Evolutionary conservation across 2,329 filamentous ascomycete genomes (phyloP).

Genomic region (Alternaria brassicicola): DNA sequence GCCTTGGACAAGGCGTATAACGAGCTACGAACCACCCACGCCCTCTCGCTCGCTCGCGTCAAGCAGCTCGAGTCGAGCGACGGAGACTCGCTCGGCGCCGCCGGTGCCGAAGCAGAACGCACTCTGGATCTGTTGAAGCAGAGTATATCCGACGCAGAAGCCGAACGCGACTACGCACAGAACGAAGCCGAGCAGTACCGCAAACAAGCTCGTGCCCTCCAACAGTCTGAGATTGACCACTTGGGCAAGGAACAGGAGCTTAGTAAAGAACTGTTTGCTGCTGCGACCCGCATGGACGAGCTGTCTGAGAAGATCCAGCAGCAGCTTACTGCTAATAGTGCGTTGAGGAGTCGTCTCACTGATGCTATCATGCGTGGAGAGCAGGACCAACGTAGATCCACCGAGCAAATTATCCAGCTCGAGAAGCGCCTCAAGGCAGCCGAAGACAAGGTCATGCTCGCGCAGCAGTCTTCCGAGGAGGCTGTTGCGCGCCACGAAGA

Average conservation of each 20-base stretch:
- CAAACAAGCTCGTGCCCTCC: conserved; percentile 65
- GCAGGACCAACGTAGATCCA: conserved; percentile 78
- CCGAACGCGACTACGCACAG: conserved; percentile 74
- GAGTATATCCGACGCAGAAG: conserved; percentile 71
- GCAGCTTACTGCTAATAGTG: conserved; percentile 79
- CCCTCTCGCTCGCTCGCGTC: conserved; percentile 69
- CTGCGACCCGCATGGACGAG: conserved; percentile 78
- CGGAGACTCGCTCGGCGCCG: conserved; percentile 48
- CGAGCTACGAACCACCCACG: conserved; percentile 75
- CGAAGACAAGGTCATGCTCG: conserved; percentile 81
- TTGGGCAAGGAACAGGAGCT: conserved; percentile 68
- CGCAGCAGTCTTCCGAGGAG: conserved; percentile 87
- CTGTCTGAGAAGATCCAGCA: conserved; percentile 78
- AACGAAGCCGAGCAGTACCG: conserved; percentile 68
- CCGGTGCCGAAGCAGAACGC: conserved; percentile 59
- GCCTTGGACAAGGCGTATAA: conserved; percentile 76
- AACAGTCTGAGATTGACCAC: conserved; percentile 61
- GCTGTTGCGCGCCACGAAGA: conserved; percentile 84
- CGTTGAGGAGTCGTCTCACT: conserved; percentile 75
- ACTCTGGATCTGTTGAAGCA: conserved; percentile 71
- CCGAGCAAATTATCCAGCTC: conserved; percentile 80
- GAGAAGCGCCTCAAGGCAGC: conserved; percentile 79
- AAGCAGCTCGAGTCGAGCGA: conserved; percentile 65
- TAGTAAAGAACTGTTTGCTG: conserved; percentile 72
- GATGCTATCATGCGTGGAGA: conserved; percentile 85